phyloP scores from a whole-genome alignment of 1,139 yeast species.

The Zygosaccharomyces sapae region DNA sequence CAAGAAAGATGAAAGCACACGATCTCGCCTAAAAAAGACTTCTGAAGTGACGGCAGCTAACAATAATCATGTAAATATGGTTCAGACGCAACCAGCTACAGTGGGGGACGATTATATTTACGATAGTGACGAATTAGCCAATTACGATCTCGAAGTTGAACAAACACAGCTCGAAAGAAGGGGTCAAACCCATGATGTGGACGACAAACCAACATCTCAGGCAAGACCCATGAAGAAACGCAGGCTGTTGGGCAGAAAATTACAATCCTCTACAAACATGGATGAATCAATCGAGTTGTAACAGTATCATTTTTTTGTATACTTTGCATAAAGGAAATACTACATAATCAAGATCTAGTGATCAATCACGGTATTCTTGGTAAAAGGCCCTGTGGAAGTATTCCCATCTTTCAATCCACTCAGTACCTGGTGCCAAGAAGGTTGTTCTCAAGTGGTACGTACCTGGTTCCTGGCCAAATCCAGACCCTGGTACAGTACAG shows the following conservation, averaged over 20 bases:
- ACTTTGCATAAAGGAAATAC: not conserved
- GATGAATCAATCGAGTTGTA: slow-evolving; percentile 1
- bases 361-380: slow-evolving; percentile 44
- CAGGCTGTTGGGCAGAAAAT: slow-evolving; percentile 1
- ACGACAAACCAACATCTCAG: not conserved
- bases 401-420: slow-evolving; percentile 76
- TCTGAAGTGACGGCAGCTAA: too few species aligned
- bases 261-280: not conserved
- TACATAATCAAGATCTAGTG: not conserved
- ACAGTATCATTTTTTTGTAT: not conserved
- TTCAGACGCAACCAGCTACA: not conserved
- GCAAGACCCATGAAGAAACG: not conserved
- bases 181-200: not conserved
- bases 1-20: too few species aligned
- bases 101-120: not conserved
- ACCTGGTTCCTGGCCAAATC: slow-evolving; percentile 87
- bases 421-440: slow-evolving; percentile 89
- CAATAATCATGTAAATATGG: not conserved
- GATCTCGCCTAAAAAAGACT: too few species aligned
- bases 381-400: slow-evolving; percentile 72
- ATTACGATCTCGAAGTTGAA: not conserved
- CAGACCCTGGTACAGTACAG: slow-evolving; percentile 96
- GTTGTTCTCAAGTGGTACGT: slow-evolving; percentile 94
- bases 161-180: not conserved
- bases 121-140: slow-evolving; percentile 1